Percentiles rank a stretch among this genome's conserved stretches.
phyloP scores from a whole-genome alignment of 345 rosid genomes.

The Murraya koenigii region DNA sequence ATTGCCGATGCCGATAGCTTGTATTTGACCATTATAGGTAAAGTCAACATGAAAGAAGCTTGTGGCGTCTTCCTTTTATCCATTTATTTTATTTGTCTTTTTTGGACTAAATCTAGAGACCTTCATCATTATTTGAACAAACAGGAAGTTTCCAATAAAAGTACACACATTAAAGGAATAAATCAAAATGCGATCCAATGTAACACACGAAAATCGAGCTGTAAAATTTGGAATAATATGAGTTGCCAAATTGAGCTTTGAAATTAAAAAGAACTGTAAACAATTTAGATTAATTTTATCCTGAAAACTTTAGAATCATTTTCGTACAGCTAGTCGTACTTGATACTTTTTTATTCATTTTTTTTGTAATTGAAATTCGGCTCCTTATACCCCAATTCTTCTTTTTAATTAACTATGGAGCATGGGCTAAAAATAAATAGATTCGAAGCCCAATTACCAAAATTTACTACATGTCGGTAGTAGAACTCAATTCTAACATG shows the following conservation, averaged over 20 bases:
- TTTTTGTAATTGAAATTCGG: no score
- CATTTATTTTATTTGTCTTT: neutral
- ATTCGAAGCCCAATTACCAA: neutral
- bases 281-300: no score
- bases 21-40: neutral
- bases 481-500: slow-evolving; percentile 25
- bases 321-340: neutral
- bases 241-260: neutral
- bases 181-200: neutral
- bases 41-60: neutral
- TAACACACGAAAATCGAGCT: neutral
- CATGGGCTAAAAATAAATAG: slow-evolving; percentile 6
- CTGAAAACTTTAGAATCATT: neutral
- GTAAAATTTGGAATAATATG: neutral
- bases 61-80: neutral
- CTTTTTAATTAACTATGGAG: neutral
- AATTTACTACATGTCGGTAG: neutral
- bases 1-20: no score
- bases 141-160: neutral
- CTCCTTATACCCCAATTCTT: neutral
- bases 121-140: neutral
- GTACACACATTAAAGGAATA: neutral
- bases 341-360: no score
- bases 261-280: no score
- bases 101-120: neutral